phyloP scores from a whole-genome alignment of 2,329 filamentous ascomycete genomes.

The Phialophora chinensis region DNA sequence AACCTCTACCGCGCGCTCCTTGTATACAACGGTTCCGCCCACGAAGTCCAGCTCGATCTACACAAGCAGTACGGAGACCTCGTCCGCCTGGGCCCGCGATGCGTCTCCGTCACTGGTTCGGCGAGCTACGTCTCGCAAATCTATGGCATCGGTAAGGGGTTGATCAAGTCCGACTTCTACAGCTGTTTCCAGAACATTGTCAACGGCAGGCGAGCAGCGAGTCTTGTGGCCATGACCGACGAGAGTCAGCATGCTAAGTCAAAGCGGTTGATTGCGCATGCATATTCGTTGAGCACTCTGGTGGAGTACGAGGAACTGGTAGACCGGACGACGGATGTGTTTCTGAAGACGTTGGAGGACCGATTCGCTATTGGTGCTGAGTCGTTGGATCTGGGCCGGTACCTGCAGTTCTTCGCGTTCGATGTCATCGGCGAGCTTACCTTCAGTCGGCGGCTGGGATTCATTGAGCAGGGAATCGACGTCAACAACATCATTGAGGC shows the following conservation, averaged over 20 bases:
- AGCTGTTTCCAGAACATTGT: constrained; percentile 42
- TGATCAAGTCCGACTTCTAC: constrained; percentile 42
- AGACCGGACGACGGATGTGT: constrained; percentile 43
- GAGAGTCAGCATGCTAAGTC: constrained; percentile 51
- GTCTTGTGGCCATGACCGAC: constrained; percentile 49
- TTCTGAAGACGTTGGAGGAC: constrained; percentile 41
- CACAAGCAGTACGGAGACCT: constrained; percentile 42
- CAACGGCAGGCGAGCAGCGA: constrained; percentile 41
- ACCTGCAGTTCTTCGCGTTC: constrained; percentile 47
- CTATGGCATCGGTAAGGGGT: constrained; percentile 38
- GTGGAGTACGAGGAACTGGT: constrained; percentile 50
- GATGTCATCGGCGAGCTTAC: constrained; percentile 49
- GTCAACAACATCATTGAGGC: constrained; percentile 44
- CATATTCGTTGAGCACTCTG: constrained; percentile 52
- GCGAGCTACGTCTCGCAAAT: constrained; percentile 35
- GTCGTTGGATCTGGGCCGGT: constrained; percentile 42
- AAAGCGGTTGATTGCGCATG: constrained; percentile 48
- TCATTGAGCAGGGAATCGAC: constrained; percentile 44
- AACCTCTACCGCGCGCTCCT: constrained; percentile 41
- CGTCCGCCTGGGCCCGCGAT: constrained; percentile 43
- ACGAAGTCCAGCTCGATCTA: constrained; percentile 37
- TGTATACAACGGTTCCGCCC: constrained; percentile 38
- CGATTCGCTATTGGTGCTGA: constrained; percentile 32
- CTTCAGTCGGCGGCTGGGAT: constrained; percentile 45
- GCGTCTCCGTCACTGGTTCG: constrained; percentile 40